phyloP scores from a whole-genome alignment of 495 filamentous ascomycete species.

The Hypoxylon fuscum region DNA sequence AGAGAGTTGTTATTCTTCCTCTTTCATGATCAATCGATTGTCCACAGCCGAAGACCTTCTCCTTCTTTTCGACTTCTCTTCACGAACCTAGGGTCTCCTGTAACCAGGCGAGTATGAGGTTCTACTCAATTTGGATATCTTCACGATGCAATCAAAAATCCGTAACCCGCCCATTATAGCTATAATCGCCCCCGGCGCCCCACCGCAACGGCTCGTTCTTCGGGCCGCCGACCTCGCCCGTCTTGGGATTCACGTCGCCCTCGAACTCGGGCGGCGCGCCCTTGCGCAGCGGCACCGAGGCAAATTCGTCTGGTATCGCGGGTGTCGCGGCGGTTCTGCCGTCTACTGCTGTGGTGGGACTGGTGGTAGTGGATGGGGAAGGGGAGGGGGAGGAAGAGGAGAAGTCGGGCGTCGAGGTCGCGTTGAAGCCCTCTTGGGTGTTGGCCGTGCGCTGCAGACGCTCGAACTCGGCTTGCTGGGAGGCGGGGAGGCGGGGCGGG shows the following conservation, averaged over 20 bases:
- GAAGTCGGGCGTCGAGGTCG: slow-evolving; percentile 40
- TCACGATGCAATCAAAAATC: slow-evolving; percentile 71
- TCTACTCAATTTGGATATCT: no score
- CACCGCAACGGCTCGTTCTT: slow-evolving; percentile 97
- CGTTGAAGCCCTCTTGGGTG: slow-evolving; percentile 46
- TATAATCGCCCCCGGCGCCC: slow-evolving; percentile 87
- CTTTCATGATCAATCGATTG: no score
- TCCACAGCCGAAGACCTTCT: no score
- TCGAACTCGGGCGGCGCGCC: slow-evolving; percentile 91
- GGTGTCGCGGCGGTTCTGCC: not conserved
- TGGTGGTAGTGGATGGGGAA: not conserved
- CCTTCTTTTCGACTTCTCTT: no score
- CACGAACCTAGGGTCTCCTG: no score
- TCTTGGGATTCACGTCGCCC: slow-evolving; percentile 90
- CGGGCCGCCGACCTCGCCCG: slow-evolving; percentile 94
- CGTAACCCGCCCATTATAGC: slow-evolving; percentile 93
- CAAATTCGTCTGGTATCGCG: slow-evolving; percentile 11
- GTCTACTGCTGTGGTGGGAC: not conserved
- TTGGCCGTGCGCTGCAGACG: slow-evolving; percentile 72
- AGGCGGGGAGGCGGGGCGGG: slow-evolving; percentile 83
- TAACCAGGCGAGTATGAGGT: no score
- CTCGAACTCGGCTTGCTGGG: slow-evolving; percentile 94
- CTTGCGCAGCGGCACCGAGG: slow-evolving; percentile 46
- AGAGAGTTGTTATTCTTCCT: no score
- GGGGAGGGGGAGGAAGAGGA: slow-evolving; percentile 25